Evolutionary conservation across 1,284 basidiomycete species (phyloP), one percentile per base, ranked within the genome.

Genomic region (Malassezia psittaci): DNA sequence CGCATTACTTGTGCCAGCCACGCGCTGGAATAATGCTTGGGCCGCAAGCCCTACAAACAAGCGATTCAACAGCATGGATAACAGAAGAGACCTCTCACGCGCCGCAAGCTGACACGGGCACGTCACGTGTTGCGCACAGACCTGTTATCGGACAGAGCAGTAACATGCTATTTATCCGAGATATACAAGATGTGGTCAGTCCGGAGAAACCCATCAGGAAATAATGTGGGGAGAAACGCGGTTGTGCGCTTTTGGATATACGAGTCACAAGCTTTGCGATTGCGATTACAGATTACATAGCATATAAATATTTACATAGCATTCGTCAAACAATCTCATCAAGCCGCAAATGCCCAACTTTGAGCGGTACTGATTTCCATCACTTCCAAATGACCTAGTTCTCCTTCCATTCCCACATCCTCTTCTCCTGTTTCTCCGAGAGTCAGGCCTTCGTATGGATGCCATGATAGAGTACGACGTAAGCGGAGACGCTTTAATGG

Each of bases 391-490:
- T 66, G 64, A 1, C 72, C 72, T 5, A 74, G 58, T 51, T 72
- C 69, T 15, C 57, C 56, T 53, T 74, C 72, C 43, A 69, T 64
- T 0, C 72, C 72, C 0, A 75, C 72, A 46, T 75, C 72, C 52
- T 72, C 69, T 35, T 74, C 69, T 10, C 72, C 71, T 11, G 40
- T 50, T 54, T 74, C 72, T 1, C 57, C 68, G 7, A 64, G 50
- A 0, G 68, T 69, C n/a, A 74, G 60, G 19, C 73, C 72, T 13
- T 65, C 65, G 45, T 66, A 69, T 13, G 66, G 64, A 54, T 73
- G 69, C 68, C 69, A 72, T 33, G 59, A 51, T 2, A 51, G n/a
- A 7, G 35, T 38, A 9, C 32, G 41, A 11, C 36, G 33, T 57
- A 24, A 58, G 16, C 32, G 37, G 5, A 56, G 47, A 7, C 16